Evolutionary conservation across 2,329 filamentous ascomycete genomes (phyloP).

Genomic region (Arthrinium phaeospermum): DNA sequence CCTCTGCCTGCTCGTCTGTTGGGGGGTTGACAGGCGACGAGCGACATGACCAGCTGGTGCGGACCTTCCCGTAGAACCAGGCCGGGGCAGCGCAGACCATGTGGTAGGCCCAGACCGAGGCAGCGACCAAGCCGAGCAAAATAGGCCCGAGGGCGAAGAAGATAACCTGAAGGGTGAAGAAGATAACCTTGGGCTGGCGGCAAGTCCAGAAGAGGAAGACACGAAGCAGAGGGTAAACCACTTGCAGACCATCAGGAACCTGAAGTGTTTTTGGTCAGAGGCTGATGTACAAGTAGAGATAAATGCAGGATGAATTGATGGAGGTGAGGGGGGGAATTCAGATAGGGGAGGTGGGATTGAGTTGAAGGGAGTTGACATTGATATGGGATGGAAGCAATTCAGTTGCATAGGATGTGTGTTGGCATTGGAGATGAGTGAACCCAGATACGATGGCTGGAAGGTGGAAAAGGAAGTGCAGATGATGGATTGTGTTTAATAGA

Average conservation of each 20-base stretch:
- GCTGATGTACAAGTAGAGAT: background rate
- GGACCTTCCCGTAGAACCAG: background rate
- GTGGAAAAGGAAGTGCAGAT: background rate
- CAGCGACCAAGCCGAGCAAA: background rate
- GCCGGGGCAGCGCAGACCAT: background rate
- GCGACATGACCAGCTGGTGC: background rate
- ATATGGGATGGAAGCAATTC: too few species aligned
- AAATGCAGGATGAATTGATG: background rate
- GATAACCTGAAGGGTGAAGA: background rate
- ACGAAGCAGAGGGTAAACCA: background rate
- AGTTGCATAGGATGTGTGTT: background rate
- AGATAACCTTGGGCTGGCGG: background rate
- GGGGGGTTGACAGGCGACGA: slow-evolving; percentile 10
- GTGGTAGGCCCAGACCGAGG: too few species aligned
- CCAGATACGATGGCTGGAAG: background rate
- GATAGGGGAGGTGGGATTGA: background rate
- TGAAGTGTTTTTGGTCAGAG: background rate
- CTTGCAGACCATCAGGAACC: background rate
- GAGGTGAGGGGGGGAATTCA: background rate
- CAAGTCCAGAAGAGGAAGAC: background rate
- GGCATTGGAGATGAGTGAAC: background rate
- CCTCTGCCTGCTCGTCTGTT: background rate
- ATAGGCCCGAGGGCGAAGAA: background rate
- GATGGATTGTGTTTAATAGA: background rate
- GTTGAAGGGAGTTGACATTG: background rate